phyloP scores from a whole-genome alignment of 441 rosid genomes.

The Iberis amara region DNA sequence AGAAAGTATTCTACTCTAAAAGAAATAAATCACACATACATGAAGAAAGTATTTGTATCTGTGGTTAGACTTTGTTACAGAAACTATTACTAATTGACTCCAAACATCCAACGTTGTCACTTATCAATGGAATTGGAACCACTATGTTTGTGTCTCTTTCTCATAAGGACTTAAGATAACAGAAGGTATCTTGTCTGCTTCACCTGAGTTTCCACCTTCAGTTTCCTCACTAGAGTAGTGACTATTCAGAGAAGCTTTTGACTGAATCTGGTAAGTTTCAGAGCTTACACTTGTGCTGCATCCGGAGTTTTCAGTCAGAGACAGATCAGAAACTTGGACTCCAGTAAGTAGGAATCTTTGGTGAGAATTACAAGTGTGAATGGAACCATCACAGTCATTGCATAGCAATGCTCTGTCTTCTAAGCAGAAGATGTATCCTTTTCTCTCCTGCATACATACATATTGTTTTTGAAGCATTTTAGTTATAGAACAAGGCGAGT shows the following conservation, averaged over 20 bases:
- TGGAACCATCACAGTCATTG: slow-evolving; percentile 42
- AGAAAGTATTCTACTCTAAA: background rate
- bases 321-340: slow-evolving; percentile 40
- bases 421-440: slow-evolving; percentile 48
- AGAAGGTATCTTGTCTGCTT: slow-evolving; percentile 15
- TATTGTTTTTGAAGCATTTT: background rate
- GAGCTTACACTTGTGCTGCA: slow-evolving; percentile 24
- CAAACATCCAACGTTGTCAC: background rate
- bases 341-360: slow-evolving; percentile 45
- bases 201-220: slow-evolving; percentile 29
- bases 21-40: background rate
- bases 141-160: slow-evolving; percentile 15
- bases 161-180: slow-evolving; percentile 13
- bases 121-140: slow-evolving; percentile 6
- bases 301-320: slow-evolving; percentile 20
- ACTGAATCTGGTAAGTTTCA: slow-evolving; percentile 25
- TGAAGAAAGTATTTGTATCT: background rate
- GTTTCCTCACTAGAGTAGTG: slow-evolving; percentile 26
- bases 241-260: slow-evolving; percentile 25
- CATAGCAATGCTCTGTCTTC: slow-evolving; percentile 54
- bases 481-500: background rate
- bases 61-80: slow-evolving; percentile 2
- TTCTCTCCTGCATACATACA: slow-evolving; percentile 31
- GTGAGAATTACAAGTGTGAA: slow-evolving; percentile 37
- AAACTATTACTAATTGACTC: background rate